Evolutionary conservation across 2,329 filamentous ascomycete species (phyloP), one percentile per base, ranked within the genome.

Genomic region (Aspergillus ustus): DNA sequence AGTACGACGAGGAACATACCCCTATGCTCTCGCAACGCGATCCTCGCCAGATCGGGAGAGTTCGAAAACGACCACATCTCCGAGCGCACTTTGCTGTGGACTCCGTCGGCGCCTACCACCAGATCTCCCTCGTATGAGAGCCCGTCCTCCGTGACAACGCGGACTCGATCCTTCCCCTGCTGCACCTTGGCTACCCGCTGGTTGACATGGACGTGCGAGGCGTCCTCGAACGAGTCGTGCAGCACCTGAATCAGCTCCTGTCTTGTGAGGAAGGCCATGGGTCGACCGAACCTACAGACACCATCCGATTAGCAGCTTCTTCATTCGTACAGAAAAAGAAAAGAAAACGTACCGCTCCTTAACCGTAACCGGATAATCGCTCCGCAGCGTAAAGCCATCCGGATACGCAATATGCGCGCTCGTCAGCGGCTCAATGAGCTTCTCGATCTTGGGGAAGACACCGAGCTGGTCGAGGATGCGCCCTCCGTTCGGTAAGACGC

Each of bases 31-130:
- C 13, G 49, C 3, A 59, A 51, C 20, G 57, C 54, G 15, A 46
- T 48, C 1, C n/a, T 40, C 2, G 53, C 56, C 19, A 57, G 52
- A 19, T 46, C 31, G 2, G 61, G 51, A 19, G 52, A 55, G 17
- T 57, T 54, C 5, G 62, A 63, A 4, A 66, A 44, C 6, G 63
- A 61, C 63, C 70, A 72, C 70, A 81, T 77, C 48, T 75, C 71
- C 4, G 62, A 59, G 2, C 77, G 72, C 11, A 77, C 72, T 40
- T 40, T 40, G 15, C 34, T 40, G 6, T 40, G 34, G 11, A 40
- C 34, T 3, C 34, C 34, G 11, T 40, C 34, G 13, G 34, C 34
- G 34, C 68, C 64, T 2, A 61, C 52, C 7, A 80, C 72, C 4
- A 64, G 64, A 28, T 72, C 72, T 6, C 67, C 70, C 0, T 70